These are phyloP conservation scores for Neopestalotiopsis sp. DNA, from an alignment of 2,329 filamentous ascomycete species.

Conservation along the genomic window DNA sequence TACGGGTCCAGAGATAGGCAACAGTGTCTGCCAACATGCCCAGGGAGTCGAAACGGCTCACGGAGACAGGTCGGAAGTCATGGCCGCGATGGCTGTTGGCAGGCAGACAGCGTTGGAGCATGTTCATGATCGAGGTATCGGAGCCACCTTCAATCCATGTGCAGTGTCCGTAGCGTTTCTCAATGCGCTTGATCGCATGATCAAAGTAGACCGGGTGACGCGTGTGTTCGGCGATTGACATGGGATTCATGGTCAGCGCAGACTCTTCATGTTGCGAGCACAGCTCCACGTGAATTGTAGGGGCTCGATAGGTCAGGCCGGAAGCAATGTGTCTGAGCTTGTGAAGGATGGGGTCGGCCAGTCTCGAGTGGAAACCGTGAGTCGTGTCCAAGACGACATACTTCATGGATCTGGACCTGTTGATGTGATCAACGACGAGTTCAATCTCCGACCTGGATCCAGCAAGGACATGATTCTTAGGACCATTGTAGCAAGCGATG, in stretches of 20 bases:
- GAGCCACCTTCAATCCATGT: conserved; percentile 25
- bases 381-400: conserved; percentile 27
- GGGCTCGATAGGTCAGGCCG: conserved; percentile 25
- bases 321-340: conserved; percentile 25
- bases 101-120: conserved; percentile 20
- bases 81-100: neutral
- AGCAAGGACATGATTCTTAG: conserved; percentile 35
- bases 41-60: conserved; percentile 17
- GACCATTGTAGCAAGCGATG: conserved; percentile 53
- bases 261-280: conserved; percentile 21
- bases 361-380: conserved; percentile 29
- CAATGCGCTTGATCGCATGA: conserved; percentile 21
- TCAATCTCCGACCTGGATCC: conserved; percentile 33
- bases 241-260: conserved; percentile 14
- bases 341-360: conserved; percentile 37
- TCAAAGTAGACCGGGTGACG: conserved; percentile 24
- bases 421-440: conserved; percentile 18
- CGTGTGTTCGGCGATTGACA: conserved; percentile 22
- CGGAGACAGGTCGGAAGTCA: neutral
- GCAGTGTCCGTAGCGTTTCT: conserved; percentile 6
- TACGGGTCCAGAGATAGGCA: conserved; percentile 17
- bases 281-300: conserved; percentile 30
- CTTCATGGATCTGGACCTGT: conserved; percentile 25
- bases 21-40: conserved; percentile 9
- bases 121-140: conserved; percentile 21